A percentile compares a stretch with the other conserved stretches of the same genome.
Evolutionary conservation across 805 yeast species (phyloP).

Genomic region (Saccharomycopsis selenospora): DNA sequence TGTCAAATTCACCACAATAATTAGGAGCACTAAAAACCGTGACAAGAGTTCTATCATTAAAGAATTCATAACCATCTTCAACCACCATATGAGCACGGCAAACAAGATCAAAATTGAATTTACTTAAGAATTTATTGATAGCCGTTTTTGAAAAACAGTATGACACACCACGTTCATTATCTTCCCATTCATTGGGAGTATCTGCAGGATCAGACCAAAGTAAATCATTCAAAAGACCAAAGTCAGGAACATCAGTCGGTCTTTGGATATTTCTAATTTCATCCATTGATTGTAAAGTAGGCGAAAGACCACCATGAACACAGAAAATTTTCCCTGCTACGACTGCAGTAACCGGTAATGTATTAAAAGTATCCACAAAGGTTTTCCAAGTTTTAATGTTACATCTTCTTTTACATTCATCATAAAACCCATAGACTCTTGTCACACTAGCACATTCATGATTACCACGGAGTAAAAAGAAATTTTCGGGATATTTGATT

Average conservation of each 20-base stretch:
- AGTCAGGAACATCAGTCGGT: constrained; percentile 81
- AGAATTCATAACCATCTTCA: constrained; percentile 82
- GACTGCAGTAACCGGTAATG: constrained; percentile 90
- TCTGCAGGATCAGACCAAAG: constrained; percentile 80
- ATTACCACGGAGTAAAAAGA: constrained; percentile 87
- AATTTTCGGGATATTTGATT: constrained; percentile 94
- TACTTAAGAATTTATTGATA: constrained; percentile 57
- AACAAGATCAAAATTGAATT: constrained; percentile 66
- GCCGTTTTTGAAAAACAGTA: constrained; percentile 69
- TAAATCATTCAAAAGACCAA: constrained; percentile 68
- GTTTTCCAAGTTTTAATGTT: constrained; percentile 89
- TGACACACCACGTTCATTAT: constrained; percentile 78
- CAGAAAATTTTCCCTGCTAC: constrained; percentile 94
- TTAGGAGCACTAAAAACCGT: constrained; percentile 81
- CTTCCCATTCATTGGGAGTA: constrained; percentile 57
- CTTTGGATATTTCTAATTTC: constrained; percentile 67
- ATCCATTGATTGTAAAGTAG: constrained; percentile 54
- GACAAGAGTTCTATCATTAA: constrained; percentile 63
- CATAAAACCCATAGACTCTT: constrained; percentile 94
- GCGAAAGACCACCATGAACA: constrained; percentile 80
- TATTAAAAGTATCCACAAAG: constrained; percentile 91
- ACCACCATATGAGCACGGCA: constrained; percentile 88
- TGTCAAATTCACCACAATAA: constrained; percentile 75
- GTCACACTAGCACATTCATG: constrained; percentile 98
- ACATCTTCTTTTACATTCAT: constrained; percentile 93